Percentiles rank a stretch among this genome's conserved stretches.
Conservation (phyloP, 495 filamentous ascomycete species). For the Penicilliopsis zonata region DNA sequence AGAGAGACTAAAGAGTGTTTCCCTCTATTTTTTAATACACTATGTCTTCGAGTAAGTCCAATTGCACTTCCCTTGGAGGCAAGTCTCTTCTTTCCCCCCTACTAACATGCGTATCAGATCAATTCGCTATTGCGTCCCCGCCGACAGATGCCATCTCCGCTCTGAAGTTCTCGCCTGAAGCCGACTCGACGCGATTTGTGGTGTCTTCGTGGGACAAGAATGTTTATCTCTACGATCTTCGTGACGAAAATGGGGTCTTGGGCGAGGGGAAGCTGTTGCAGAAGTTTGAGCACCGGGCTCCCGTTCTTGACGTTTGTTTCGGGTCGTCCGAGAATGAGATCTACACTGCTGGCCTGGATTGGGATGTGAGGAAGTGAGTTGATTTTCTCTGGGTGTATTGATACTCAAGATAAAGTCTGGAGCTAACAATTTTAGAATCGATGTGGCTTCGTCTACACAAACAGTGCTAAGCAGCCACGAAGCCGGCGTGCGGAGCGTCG, state of each 20-base stretch:
- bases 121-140: slow-evolving; percentile 40
- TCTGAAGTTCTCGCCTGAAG: slow-evolving; percentile 66
- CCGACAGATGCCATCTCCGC: slow-evolving; percentile 85
- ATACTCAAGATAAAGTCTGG: no score
- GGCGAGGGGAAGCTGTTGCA: slow-evolving; percentile 50
- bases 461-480: slow-evolving; percentile 67
- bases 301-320: slow-evolving; percentile 86
- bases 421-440: slow-evolving; percentile 51
- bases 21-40: no score
- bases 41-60: slow-evolving; percentile 31
- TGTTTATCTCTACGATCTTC: slow-evolving; percentile 79
- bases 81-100: no score
- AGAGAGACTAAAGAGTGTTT: background rate
- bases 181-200: slow-evolving; percentile 54
- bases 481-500: slow-evolving; percentile 67
- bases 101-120: slow-evolving; percentile 22
- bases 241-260: slow-evolving; percentile 40
- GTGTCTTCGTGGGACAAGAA: slow-evolving; percentile 93
- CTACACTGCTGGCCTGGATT: slow-evolving; percentile 76
- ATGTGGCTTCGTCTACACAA: slow-evolving; percentile 59
- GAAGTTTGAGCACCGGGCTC: slow-evolving; percentile 71
- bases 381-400: background rate
- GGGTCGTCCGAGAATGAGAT: slow-evolving; percentile 68
- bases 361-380: slow-evolving; percentile 62
- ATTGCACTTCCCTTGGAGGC: no score